phyloP scores from a whole-genome alignment of 1,284 basidiomycete genomes.

The Naganishia cerealis region DNA sequence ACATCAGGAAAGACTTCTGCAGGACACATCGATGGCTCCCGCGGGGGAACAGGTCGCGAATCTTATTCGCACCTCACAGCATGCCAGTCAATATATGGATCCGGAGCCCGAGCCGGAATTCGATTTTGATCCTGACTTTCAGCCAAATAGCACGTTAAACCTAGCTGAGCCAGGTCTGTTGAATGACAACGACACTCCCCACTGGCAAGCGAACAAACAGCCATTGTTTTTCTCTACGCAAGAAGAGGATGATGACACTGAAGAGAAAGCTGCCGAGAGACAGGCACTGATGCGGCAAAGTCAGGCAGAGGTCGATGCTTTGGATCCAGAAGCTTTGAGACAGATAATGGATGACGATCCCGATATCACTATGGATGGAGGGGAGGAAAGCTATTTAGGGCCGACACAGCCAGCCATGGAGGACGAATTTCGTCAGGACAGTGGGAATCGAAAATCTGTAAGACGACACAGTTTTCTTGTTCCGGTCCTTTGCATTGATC shows the following conservation, averaged over 20 bases:
- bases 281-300: slow-evolving; percentile 26
- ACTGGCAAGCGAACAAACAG: not conserved
- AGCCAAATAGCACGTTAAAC: slow-evolving; percentile 17
- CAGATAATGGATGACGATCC: slow-evolving; percentile 30
- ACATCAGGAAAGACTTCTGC: not conserved
- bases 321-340: slow-evolving; percentile 22
- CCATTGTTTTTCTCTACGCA: slow-evolving; percentile 32
- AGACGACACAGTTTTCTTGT: not conserved
- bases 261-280: not conserved
- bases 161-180: not conserved
- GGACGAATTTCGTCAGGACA: not conserved
- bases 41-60: not conserved
- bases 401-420: slow-evolving; percentile 15
- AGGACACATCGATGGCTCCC: not conserved
- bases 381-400: slow-evolving; percentile 24
- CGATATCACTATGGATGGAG: slow-evolving; percentile 15
- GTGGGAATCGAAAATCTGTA: slow-evolving; percentile 15
- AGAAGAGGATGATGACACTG: slow-evolving; percentile 15
- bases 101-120: not conserved
- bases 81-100: slow-evolving; percentile 3
- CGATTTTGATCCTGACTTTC: slow-evolving; percentile 22
- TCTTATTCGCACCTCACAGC: not conserved
- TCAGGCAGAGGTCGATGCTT: slow-evolving; percentile 29
- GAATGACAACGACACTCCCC: not conserved
- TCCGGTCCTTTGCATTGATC: not conserved